These are phyloP conservation scores for Plenodomus biglobosus DNA, from an alignment of 2,329 filamentous ascomycete genomes.

Conservation along the genomic window DNA sequence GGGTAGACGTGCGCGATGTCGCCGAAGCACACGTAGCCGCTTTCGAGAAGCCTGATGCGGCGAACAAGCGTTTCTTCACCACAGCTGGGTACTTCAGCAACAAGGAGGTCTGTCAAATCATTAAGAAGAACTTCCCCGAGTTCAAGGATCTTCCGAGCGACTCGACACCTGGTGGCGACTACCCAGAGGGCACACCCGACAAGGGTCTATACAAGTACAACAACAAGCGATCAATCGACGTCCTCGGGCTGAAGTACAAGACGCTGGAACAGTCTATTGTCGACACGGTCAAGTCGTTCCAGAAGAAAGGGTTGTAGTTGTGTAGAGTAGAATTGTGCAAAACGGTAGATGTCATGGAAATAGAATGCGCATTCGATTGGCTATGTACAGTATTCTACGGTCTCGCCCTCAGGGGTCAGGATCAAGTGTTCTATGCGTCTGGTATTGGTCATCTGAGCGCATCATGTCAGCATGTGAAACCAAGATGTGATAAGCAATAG, in stretches of 20 bases:
- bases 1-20: slow-evolving; percentile 57
- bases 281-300: slow-evolving; percentile 65
- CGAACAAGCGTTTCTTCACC: slow-evolving; percentile 66
- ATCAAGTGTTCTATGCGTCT: background rate
- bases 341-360: background rate
- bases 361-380: slow-evolving; percentile 10
- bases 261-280: slow-evolving; percentile 60
- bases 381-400: slow-evolving; percentile 15
- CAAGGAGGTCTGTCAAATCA: slow-evolving; percentile 58
- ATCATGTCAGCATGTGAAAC: slow-evolving; percentile 15
- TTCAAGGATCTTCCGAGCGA: slow-evolving; percentile 54
- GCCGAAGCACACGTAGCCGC: slow-evolving; percentile 65
- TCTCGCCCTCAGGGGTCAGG: background rate
- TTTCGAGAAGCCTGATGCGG: slow-evolving; percentile 57
- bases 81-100: slow-evolving; percentile 62
- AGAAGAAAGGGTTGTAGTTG: slow-evolving; percentile 53
- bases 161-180: slow-evolving; percentile 48
- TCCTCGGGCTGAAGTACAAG: slow-evolving; percentile 63
- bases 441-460: slow-evolving; percentile 1
- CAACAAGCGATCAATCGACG: slow-evolving; percentile 56
- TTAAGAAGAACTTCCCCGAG: slow-evolving; percentile 59
- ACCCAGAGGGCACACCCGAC: slow-evolving; percentile 50
- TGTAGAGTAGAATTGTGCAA: background rate
- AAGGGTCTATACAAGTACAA: slow-evolving; percentile 51
- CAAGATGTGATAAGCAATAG: slow-evolving; percentile 2